These are phyloP conservation scores for Coniochaeta sp. DNA, from an alignment of 2,329 filamentous ascomycete species.

Conservation along the genomic window DNA sequence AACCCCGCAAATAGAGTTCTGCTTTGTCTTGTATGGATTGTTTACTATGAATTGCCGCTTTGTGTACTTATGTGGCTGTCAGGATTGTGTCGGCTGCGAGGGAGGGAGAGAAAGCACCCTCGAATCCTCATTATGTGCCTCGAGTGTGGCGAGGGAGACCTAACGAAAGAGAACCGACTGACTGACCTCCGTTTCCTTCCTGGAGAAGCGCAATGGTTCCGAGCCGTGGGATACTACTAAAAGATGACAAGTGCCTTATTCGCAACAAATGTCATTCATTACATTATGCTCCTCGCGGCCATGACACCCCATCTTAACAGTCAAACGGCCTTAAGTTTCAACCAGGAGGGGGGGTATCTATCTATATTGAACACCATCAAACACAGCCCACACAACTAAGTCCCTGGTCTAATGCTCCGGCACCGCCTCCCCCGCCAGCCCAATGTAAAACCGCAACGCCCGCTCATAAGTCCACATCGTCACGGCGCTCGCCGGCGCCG, in stretches of 20 bases:
- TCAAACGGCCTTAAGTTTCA: too few relatives aligned
- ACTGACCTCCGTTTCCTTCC: too few relatives aligned
- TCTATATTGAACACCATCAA: neutral
- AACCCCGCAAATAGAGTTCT: neutral
- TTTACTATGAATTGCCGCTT: too few relatives aligned
- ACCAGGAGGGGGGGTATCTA: neutral
- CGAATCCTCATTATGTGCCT: too few relatives aligned
- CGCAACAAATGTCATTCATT: neutral
- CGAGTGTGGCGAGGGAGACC: too few relatives aligned
- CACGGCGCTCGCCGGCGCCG: constrained; percentile 84
- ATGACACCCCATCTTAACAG: neutral
- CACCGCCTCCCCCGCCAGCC: constrained; percentile 18
- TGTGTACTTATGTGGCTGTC: too few relatives aligned
- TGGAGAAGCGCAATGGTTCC: too few relatives aligned
- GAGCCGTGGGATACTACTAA: too few relatives aligned
- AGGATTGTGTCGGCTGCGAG: too few relatives aligned
- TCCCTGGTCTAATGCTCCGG: neutral
- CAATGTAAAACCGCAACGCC: constrained; percentile 53
- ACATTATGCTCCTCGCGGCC: neutral
- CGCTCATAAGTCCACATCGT: constrained; percentile 95
- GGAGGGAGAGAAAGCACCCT: too few relatives aligned
- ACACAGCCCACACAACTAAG: neutral
- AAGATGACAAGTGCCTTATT: neutral
- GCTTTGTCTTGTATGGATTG: too few relatives aligned
- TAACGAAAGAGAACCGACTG: too few relatives aligned